These are phyloP conservation scores for Penicillium lividum DNA, from an alignment of 495 filamentous ascomycete species.

Conservation along the genomic window DNA sequence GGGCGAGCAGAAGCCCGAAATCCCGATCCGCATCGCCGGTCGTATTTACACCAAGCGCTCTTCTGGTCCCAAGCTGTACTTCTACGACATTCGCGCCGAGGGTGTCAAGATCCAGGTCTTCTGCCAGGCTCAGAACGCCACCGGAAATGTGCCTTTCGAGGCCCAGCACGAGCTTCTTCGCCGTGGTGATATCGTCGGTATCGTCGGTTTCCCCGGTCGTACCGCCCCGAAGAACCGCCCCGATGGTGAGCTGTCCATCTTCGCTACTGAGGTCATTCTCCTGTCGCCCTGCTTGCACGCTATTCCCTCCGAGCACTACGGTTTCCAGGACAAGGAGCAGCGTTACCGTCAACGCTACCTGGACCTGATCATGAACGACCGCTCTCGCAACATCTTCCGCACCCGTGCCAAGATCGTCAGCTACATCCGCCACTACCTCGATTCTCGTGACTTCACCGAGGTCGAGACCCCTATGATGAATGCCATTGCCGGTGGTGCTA, in stretches of 20 bases:
- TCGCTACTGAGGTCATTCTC: conserved; percentile 80
- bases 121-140: conserved; percentile 76
- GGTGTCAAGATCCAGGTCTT: conserved; percentile 87
- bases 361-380: conserved; percentile 94
- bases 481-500: conserved; percentile 90
- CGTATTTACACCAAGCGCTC: conserved; percentile 88
- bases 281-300: conserved; percentile 92
- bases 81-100: conserved; percentile 89
- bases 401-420: conserved; percentile 81
- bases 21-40: conserved; percentile 71
- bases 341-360: conserved; percentile 89
- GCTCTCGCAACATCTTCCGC: conserved; percentile 74
- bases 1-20: conserved; percentile 75
- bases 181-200: conserved; percentile 87
- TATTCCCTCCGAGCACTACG: conserved; percentile 88
- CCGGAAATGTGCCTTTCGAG: conserved; percentile 65
- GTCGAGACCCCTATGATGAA: conserved; percentile 99
- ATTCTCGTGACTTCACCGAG: conserved; percentile 81
- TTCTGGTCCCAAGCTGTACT: conserved; percentile 80
- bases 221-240: conserved; percentile 85
- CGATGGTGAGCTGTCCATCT: conserved; percentile 90
- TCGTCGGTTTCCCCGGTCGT: conserved; percentile 85
- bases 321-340: conserved; percentile 93
- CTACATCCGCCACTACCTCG: conserved; percentile 85
- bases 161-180: conserved; percentile 88